These are phyloP conservation scores for Syncephalastrum contaminatum DNA, from an alignment of 371 early-diverging fungal species.

Conservation along the genomic window DNA sequence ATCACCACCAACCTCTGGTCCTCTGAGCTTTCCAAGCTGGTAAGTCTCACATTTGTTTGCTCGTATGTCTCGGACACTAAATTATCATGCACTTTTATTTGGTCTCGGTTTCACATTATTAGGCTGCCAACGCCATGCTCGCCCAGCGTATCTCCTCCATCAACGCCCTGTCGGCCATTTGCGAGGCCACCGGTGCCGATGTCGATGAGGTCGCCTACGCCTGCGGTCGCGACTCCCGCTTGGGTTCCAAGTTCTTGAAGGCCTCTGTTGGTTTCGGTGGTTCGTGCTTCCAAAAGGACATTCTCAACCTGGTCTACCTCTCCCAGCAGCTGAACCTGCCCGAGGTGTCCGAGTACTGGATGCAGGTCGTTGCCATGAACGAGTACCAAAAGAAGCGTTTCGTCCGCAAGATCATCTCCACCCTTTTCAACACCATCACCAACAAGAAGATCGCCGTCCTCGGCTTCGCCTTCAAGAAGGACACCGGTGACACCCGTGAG, in stretches of 20 bases:
- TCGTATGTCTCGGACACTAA: neutral
- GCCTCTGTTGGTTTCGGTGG: constrained; percentile 96
- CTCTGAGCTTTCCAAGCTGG: constrained; percentile 90
- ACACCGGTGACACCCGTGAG: constrained; percentile 95
- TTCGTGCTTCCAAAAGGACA: constrained; percentile 96
- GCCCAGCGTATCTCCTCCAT: constrained; percentile 96
- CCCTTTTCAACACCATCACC: constrained; percentile 83
- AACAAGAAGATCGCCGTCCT: constrained; percentile 83
- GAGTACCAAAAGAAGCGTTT: constrained; percentile 93
- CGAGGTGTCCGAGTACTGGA: constrained; percentile 95
- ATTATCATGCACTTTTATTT: neutral
- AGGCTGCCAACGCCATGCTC: constrained; percentile 94
- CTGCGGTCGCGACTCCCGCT: constrained; percentile 85
- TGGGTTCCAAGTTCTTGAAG: constrained; percentile 91
- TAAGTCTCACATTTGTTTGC: constrained; percentile 28
- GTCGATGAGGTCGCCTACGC: constrained; percentile 95
- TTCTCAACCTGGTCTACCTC: constrained; percentile 89
- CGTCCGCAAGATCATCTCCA: constrained; percentile 65
- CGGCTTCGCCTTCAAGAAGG: constrained; percentile 96
- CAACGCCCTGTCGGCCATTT: constrained; percentile 90
- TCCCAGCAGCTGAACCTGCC: constrained; percentile 80
- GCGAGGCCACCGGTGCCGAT: constrained; percentile 95
- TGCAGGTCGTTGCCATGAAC: constrained; percentile 89
- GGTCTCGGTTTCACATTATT: constrained; percentile 1
- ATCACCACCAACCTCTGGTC: constrained; percentile 95